Percentiles rank a stretch among this genome's conserved stretches.
Conservation (phyloP, 441 rosid species). For the Metrosideros polymorpha region DNA sequence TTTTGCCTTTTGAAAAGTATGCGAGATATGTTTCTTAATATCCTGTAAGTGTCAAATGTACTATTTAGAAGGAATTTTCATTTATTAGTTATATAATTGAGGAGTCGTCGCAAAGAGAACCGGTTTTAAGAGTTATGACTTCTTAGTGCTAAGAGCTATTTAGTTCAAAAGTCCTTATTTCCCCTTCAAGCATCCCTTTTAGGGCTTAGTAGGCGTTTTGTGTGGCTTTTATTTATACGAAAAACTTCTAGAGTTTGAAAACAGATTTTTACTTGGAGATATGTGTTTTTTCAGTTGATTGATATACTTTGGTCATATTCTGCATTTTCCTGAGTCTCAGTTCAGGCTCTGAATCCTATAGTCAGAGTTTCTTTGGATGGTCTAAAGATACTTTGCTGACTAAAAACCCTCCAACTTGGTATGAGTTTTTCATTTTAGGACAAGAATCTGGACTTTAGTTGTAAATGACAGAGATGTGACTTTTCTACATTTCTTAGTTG, state of each 20-base stretch:
- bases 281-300: background rate
- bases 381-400: background rate
- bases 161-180: background rate
- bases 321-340: background rate
- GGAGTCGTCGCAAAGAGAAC: background rate
- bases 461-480: background rate
- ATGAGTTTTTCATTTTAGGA: background rate
- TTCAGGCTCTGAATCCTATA: background rate
- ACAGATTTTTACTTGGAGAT: background rate
- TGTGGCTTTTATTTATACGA: background rate
- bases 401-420: background rate
- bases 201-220: background rate
- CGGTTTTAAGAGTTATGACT: background rate
- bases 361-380: background rate
- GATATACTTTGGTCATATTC: background rate
- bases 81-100: background rate
- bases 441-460: background rate
- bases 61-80: background rate
- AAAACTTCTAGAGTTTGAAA: background rate
- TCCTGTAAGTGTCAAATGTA: background rate
- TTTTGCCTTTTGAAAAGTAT: background rate
- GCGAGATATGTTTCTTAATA: background rate
- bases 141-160: background rate
- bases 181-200: background rate
- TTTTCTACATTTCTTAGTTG: background rate